Percentiles rank a stretch among this genome's conserved stretches.
Evolutionary conservation across 306 rosid genomes (phyloP).

Genomic region (Quercus dentata): DNA sequence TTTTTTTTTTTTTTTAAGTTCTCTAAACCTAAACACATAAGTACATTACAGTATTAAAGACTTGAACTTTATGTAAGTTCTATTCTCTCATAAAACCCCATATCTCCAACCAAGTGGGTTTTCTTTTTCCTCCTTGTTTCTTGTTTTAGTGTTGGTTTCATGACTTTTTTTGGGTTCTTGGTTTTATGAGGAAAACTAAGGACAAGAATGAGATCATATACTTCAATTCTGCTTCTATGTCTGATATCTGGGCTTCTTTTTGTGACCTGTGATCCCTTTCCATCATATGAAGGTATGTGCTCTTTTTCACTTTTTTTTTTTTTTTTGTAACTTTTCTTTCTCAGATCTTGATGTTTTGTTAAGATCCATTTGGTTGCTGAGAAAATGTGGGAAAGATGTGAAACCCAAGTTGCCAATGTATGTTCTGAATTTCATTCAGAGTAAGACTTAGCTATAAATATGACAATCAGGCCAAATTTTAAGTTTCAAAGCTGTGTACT

Average conservation of each 20-base stretch:
- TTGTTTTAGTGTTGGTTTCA: constrained; percentile 26
- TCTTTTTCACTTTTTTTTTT: not conserved
- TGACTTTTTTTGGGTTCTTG: constrained; percentile 37
- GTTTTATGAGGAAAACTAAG: constrained; percentile 23
- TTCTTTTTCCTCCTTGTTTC: constrained; percentile 25
- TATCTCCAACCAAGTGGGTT: constrained; percentile 3
- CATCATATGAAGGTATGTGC: constrained; percentile 66
- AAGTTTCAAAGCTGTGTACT: not conserved
- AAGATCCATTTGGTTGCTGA: constrained; percentile 17
- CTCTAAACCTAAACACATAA: constrained; percentile 15
- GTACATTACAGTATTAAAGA: constrained; percentile 27
- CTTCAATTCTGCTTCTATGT: constrained; percentile 47
- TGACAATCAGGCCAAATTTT: not conserved
- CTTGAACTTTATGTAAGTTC: constrained; percentile 17
- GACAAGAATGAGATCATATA: constrained; percentile 48
- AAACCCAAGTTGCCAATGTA: constrained; percentile 19
- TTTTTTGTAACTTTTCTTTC: constrained; percentile 4
- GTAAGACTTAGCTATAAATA: not conserved
- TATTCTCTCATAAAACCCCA: constrained; percentile 17
- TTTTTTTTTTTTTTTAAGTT: not conserved
- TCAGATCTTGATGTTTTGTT: constrained; percentile 55
- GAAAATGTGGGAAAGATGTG: constrained; percentile 20
- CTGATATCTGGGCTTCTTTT: constrained; percentile 43
- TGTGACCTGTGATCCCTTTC: constrained; percentile 44
- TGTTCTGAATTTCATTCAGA: not conserved